phyloP scores from a whole-genome alignment of 495 filamentous ascomycete species.

The Pseudevernia furfuracea region DNA sequence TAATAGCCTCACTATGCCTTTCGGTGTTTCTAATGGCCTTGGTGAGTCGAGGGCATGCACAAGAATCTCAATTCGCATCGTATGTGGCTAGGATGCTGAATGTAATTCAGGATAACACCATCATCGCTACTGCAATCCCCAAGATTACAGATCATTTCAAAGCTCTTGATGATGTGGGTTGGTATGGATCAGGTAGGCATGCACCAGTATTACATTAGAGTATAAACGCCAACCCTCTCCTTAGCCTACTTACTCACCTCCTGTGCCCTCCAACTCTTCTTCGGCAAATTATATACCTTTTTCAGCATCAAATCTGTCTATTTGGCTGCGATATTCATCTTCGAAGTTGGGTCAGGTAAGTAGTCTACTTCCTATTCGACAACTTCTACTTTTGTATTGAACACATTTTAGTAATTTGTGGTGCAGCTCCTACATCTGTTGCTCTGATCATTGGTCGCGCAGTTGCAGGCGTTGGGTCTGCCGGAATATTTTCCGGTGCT shows the following conservation, averaged over 20 bases:
- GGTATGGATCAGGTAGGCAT: slow-evolving; percentile 54
- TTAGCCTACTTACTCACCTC: slow-evolving; percentile 65
- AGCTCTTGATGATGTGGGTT: slow-evolving; percentile 67
- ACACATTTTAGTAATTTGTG: slow-evolving; percentile 53
- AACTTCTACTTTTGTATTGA: neutral
- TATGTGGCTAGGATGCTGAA: slow-evolving; percentile 15
- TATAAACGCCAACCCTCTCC: neutral
- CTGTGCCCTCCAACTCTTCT: slow-evolving; percentile 61
- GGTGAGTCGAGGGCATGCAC: slow-evolving; percentile 32
- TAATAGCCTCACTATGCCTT: slow-evolving; percentile 53
- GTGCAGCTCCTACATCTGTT: slow-evolving; percentile 61
- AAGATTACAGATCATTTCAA: slow-evolving; percentile 75
- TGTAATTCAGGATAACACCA: slow-evolving; percentile 51
- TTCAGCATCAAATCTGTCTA: slow-evolving; percentile 69
- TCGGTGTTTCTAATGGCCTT: slow-evolving; percentile 60
- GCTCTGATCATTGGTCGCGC: slow-evolving; percentile 79
- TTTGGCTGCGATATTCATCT: slow-evolving; percentile 61
- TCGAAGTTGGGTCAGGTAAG: slow-evolving; percentile 66
- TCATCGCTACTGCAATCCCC: slow-evolving; percentile 79
- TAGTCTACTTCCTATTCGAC: neutral
- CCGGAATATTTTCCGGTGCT: slow-evolving; percentile 76
- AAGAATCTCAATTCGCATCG: neutral
- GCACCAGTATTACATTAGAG: neutral
- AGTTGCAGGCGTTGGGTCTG: slow-evolving; percentile 73
- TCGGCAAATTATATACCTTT: slow-evolving; percentile 75